phyloP scores from a whole-genome alignment of 345 rosid species.

The Brassica napus region DNA sequence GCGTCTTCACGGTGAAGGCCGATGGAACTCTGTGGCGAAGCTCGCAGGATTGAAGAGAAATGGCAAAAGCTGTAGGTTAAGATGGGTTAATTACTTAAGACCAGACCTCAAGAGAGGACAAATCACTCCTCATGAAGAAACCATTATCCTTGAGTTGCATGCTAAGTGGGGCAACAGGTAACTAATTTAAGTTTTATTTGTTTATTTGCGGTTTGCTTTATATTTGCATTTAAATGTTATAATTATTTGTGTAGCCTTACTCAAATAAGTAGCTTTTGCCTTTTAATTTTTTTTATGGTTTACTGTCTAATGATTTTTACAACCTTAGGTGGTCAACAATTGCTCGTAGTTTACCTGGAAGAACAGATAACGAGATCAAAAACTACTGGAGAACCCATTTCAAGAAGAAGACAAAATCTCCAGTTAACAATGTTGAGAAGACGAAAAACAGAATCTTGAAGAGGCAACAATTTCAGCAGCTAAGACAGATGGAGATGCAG shows the following conservation, averaged over 20 bases:
- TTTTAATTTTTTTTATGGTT: not conserved
- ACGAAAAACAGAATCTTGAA: constrained; percentile 57
- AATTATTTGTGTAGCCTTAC: not conserved
- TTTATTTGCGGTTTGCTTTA: not conserved
- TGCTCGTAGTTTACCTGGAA: constrained; percentile 89
- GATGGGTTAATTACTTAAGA: constrained; percentile 95
- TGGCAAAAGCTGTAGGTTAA: constrained; percentile 89
- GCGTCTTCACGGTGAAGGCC: constrained; percentile 75
- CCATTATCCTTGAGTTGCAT: constrained; percentile 79
- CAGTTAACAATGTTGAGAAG: constrained; percentile 51
- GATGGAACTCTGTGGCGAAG: constrained; percentile 93
- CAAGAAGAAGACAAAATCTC: constrained; percentile 69
- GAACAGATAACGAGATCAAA: constrained; percentile 92
- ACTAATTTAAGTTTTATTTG: not conserved
- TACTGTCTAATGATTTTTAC: not conserved
- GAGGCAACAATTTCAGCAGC: constrained; percentile 75
- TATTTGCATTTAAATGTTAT: not conserved
- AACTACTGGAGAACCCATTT: constrained; percentile 96
- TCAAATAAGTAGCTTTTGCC: not conserved
- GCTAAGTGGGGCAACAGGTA: constrained; percentile 96
- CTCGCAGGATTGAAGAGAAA: constrained; percentile 87
- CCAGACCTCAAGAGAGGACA: constrained; percentile 94
- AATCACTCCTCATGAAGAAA: constrained; percentile 89
- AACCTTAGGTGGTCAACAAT: constrained; percentile 83
- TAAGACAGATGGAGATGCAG: constrained; percentile 46